Evolutionary conservation across 2,329 filamentous ascomycete genomes (phyloP), one percentile per base, ranked within the genome.

Genomic region (Nothophaeocryptopus gaeumannii): DNA sequence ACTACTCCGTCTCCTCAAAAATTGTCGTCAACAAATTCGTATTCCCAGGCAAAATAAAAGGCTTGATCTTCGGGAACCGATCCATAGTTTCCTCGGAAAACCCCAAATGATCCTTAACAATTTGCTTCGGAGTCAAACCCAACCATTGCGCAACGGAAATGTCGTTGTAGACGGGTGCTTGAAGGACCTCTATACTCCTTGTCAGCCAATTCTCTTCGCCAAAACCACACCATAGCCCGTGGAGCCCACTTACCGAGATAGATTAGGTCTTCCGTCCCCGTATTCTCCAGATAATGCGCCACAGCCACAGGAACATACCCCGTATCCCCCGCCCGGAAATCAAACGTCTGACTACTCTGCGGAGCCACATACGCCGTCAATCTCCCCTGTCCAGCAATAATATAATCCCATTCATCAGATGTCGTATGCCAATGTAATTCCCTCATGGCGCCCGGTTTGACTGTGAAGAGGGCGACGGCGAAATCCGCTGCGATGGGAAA

Each of bases 381-480:
- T 8, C 81, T 75, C 0, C 74, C 81, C 9, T 74, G 73, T 0
- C 81, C 81, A 46, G 74, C 64, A 7, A 83, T 66, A 69, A 84
- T 82, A 66, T 78, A 83, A 43, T 74, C 74, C 81, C 81, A 84
- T 64, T 84, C 81, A 62, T 83, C 80, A 8, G 72, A 76, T 1
- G 72, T 74, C 1, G 78, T 77, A 67, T 84, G 81, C 81, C 81
- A 84, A 68, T 84, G 81, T 37, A 85, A 69, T 61, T 84, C 81
- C 15, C 82, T 76, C 78, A 84, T 80, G 1, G 80, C 81, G n/a
- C 81, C 81, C 0, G 81, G 80, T 58, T 81, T 70, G 30, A 84
- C 69, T 2, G 76, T 79, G 8, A 84, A 77, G 1, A 83, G 70
- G 0, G 79, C 80, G 0, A 76, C 75, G 3, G 80, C 78, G 63